phyloP scores from a whole-genome alignment of 1,284 basidiomycete genomes.

The Ceratobasidium sp. region DNA sequence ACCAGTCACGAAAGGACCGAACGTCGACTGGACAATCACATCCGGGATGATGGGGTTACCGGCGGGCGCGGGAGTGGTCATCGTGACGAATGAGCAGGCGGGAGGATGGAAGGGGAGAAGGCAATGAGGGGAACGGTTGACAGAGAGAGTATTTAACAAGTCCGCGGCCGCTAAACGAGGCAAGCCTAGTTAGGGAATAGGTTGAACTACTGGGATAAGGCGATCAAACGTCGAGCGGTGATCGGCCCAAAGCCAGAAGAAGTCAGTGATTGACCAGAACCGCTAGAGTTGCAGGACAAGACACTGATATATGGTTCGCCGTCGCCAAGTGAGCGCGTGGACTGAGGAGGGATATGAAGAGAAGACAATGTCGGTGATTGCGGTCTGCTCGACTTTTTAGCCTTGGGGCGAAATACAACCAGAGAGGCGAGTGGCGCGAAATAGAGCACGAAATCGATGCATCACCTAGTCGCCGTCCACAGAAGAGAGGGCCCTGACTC shows the following conservation, averaged over 20 bases:
- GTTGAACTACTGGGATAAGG: neutral
- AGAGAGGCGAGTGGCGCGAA: constrained; percentile 2
- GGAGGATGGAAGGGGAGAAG: neutral
- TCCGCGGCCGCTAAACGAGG: constrained; percentile 13
- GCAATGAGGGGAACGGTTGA: neutral
- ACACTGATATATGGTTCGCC: neutral
- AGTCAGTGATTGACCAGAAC: constrained; percentile 25
- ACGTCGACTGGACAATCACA: constrained; percentile 29
- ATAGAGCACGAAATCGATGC: constrained; percentile 2
- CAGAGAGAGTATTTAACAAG: constrained; percentile 30
- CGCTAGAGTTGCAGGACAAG: neutral
- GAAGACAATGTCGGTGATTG: neutral
- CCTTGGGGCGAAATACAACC: neutral
- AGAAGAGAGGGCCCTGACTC: neutral
- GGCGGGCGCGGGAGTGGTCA: neutral
- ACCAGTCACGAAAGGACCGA: constrained; percentile 48
- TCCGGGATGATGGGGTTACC: constrained; percentile 14
- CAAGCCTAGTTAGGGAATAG: neutral
- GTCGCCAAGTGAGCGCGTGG: constrained; percentile 15
- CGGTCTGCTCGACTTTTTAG: constrained; percentile 12
- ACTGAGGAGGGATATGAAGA: neutral
- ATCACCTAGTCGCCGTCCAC: constrained; percentile 2
- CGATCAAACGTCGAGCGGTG: constrained; percentile 24
- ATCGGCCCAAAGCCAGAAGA: constrained; percentile 27
- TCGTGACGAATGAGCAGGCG: constrained; percentile 1